Conservation (phyloP, 371 early-diverging fungal species). For the Conidiobolus incongruus region DNA sequence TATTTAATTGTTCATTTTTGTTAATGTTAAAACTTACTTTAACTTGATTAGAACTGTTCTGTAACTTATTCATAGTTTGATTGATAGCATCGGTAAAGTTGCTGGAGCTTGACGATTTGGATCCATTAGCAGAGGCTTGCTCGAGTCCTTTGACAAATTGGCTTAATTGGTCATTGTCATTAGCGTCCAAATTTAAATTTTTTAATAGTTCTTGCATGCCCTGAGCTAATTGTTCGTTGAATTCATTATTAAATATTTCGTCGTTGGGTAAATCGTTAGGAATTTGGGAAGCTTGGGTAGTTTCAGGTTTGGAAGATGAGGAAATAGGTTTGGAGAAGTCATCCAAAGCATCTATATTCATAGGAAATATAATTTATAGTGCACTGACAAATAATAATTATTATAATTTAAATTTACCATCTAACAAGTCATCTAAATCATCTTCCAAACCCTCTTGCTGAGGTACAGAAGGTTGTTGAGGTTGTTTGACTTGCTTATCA, state of each 20-base stretch:
- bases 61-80: conserved; percentile 64
- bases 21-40: conserved; percentile 26
- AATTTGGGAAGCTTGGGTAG: conserved; percentile 1
- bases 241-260: conserved; percentile 36
- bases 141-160: conserved; percentile 28
- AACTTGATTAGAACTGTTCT: conserved; percentile 56
- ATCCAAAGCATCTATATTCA: conserved; percentile 22
- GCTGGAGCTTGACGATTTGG: conserved; percentile 5
- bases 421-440: conserved; percentile 36
- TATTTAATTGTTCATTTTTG: neutral
- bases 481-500: too few species aligned
- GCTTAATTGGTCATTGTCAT: conserved; percentile 34
- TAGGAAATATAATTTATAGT: neutral
- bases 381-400: neutral
- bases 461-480: too few species aligned
- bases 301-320: conserved; percentile 1
- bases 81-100: conserved; percentile 56
- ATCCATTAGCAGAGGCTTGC: conserved; percentile 5
- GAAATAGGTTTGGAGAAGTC: conserved; percentile 11
- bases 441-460: conserved; percentile 6
- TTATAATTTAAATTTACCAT: conserved; percentile 13
- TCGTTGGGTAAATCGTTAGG: conserved; percentile 10
- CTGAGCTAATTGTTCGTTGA: conserved; percentile 45
- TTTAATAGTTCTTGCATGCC: conserved; percentile 55
- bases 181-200: conserved; percentile 21